Evolutionary conservation across 208 protist genomes (phyloP).

Genomic region (Crithidia mellificae): DNA sequence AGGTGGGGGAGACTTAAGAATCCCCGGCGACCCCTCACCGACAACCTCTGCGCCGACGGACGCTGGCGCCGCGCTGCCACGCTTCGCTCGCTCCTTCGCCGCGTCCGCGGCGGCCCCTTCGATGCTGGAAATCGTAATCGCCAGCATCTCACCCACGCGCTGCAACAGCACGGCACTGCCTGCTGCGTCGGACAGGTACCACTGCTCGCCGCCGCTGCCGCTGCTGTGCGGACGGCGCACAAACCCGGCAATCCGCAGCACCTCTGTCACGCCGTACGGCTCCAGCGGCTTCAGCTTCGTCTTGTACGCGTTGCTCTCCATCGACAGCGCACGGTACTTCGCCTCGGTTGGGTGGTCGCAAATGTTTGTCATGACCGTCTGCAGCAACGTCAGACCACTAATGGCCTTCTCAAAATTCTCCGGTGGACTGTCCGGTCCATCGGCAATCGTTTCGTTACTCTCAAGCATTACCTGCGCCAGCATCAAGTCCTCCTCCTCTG

Average conservation of each 20-base stretch:
- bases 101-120: conserved; percentile 32
- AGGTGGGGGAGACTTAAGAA: background rate
- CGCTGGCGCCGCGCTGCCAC: background rate
- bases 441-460: conserved; percentile 62
- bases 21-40: no score
- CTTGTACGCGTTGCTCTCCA: conserved; percentile 60
- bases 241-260: conserved; percentile 74
- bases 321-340: conserved; percentile 67
- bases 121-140: conserved; percentile 43
- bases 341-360: conserved; percentile 48
- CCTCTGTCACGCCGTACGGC: conserved; percentile 52
- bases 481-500: conserved; percentile 68
- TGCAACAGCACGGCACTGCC: conserved; percentile 52
- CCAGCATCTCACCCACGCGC: conserved; percentile 43
- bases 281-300: conserved; percentile 63
- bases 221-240: conserved; percentile 40
- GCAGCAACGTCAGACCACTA: conserved; percentile 45
- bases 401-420: conserved; percentile 50
- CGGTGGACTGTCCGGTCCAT: conserved; percentile 21
- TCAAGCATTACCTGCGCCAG: conserved; percentile 63
- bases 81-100: conserved; percentile 10
- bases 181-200: conserved; percentile 59
- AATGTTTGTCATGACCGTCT: conserved; percentile 52
- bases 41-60: background rate
- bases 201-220: conserved; percentile 46